phyloP scores from a whole-genome alignment of 257 asterid genomes.

The Fraxinus pennsylvanica region DNA sequence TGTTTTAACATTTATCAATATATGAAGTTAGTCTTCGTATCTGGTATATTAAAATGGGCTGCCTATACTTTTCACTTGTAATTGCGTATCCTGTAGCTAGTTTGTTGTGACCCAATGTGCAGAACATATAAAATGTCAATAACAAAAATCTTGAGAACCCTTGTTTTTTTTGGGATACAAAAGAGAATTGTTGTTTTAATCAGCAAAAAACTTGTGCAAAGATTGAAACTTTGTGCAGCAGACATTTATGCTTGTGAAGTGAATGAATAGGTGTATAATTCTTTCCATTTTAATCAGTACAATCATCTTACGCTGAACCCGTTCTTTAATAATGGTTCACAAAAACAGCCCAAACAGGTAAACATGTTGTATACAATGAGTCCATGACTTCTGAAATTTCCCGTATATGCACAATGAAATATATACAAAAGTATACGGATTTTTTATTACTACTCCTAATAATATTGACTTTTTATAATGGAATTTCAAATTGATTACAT shows the following conservation, averaged over 20 bases:
- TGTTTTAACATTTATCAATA: slow-evolving; percentile 37
- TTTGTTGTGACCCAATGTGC: slow-evolving; percentile 24
- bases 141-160: background rate
- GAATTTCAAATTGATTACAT: too few relatives aligned
- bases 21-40: slow-evolving; percentile 4
- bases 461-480: too few relatives aligned
- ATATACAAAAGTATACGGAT: too few relatives aligned
- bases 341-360: too few relatives aligned
- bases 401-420: too few relatives aligned
- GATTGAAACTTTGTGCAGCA: background rate
- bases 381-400: background rate
- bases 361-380: too few relatives aligned
- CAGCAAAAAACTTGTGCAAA: background rate
- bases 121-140: slow-evolving; percentile 23
- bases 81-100: slow-evolving; percentile 21
- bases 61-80: slow-evolving; percentile 20
- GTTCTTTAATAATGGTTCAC: too few relatives aligned
- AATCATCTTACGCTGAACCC: background rate
- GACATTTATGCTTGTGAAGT: background rate
- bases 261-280: background rate
- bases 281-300: background rate
- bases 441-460: too few relatives aligned
- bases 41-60: slow-evolving; percentile 20
- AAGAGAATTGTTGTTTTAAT: background rate
- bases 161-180: background rate